Conservation (phyloP, 1,284 basidiomycete genomes). For the Mycena sp. region DNA sequence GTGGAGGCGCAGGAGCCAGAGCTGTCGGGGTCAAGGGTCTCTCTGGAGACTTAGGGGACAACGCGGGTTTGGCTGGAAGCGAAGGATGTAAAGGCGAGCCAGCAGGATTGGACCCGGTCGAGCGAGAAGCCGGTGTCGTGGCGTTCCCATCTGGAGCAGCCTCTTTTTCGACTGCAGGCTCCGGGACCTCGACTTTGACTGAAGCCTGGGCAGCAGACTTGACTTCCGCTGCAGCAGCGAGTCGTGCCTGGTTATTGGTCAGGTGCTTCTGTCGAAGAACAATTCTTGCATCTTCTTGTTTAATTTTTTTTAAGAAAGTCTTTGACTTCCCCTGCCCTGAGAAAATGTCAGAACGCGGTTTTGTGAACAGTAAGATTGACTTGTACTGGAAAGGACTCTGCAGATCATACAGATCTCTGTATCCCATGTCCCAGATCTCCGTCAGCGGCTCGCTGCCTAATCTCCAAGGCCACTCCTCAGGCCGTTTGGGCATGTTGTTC, state of each 20-base stretch:
- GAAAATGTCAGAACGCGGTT: constrained; percentile 21
- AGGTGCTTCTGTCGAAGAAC: constrained; percentile 67
- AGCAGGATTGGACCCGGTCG: constrained; percentile 35
- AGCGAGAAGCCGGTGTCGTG: constrained; percentile 36
- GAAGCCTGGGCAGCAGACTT: constrained; percentile 52
- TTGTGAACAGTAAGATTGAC: constrained; percentile 3
- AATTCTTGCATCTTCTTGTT: constrained; percentile 70
- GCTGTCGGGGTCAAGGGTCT: constrained; percentile 29
- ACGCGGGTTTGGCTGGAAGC: constrained; percentile 61
- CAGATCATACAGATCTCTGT: constrained; percentile 67
- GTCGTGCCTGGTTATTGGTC: constrained; percentile 33
- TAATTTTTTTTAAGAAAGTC: constrained; percentile 75
- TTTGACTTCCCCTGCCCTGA: constrained; percentile 73
- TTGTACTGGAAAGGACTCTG: constrained; percentile 73
- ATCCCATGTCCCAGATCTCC: constrained; percentile 85
- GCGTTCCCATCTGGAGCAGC: constrained; percentile 36
- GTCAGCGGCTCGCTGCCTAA: constrained; percentile 74
- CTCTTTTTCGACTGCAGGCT: constrained; percentile 29
- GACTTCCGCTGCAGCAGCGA: constrained; percentile 48
- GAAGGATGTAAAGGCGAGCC: constrained; percentile 70
- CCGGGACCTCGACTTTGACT: constrained; percentile 36
- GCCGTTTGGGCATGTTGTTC: constrained; percentile 61
- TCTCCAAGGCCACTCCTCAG: constrained; percentile 66
- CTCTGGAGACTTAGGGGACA: constrained; percentile 51
- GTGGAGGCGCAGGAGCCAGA: constrained; percentile 37